Base-by-base conservation (phyloP, 129 eudicot species). In the Lactuca sativa region DNA sequence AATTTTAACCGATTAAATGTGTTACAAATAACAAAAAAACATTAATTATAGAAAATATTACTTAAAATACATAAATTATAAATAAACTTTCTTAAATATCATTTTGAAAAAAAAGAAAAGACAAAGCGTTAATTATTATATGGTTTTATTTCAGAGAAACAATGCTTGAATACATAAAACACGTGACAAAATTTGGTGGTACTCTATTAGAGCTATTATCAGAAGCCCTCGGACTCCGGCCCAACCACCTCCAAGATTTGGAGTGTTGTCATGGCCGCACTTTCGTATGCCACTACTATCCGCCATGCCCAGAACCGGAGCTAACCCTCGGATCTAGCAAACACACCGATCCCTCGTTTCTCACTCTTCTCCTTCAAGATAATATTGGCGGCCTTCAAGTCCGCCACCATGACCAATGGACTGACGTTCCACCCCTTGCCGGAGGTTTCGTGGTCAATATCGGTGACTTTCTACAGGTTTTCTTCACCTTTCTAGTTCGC, bases 391-490 rank as follows among this genome's bases (percentile, higher is more conserved):
- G 89, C 31, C 87, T 87, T 11, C 89, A 87, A 69, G 77, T 84
- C 32, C 80, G 75, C 16, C 73, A 82, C 38, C 16, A 67, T 13
- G 65, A 84, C 62, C 77, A 82, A 25, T 87, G 95, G 95, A 83
- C 59, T 18, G 67, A 82, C 67, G 85, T 87, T 56, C 75, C 77
- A 1, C 78, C 76, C 9, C 59, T 73, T 8, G 32, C 83, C 0
- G 83, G 87, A 30, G 86, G 75, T 49, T 73, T 87, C 14, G 78
- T 84, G 5, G 85, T 87, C 52, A 84, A 87, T 14, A 67, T 84
- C 31, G 95, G 95, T 7, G 95, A 87, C 66, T 38, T 78, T 3
- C 76, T 87, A 34, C 95, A 84, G 95, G 95, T 81, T 61, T 56
- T 9, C 30, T 4, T 37, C 9, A 11, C 32, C 9, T 34, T 11